Base-by-base conservation (phyloP, 1,284 basidiomycete genomes). In the Irpex sp. region DNA sequence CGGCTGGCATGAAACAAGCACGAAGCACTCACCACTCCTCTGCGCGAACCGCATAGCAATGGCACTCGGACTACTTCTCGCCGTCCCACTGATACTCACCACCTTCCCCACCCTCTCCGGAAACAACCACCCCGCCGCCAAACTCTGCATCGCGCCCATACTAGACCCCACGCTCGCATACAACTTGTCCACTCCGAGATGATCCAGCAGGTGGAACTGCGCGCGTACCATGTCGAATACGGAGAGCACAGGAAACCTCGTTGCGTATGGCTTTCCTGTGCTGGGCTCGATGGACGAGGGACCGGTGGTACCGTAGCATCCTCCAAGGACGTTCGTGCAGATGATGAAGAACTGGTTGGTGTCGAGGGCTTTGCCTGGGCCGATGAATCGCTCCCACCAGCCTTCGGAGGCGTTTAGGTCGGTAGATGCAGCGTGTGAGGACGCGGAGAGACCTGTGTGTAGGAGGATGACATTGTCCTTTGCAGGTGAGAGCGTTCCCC, bases 361-460 rank as follows among this genome's bases (percentile, higher is more conserved):
- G 78, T 99, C 97, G 39, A 99, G 81, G 3, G 95, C 87, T 70
- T 90, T 93, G 62, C 94, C 94, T 1, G 96, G 95, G 0, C 97
- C 96, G 64, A 99, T 94, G 76, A 98, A 99, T 68, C 91, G 91
- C 75, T 99, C 92, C 96, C 96, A 99, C 97, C 96, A 99, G 5
- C 97, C 96, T 21, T 88, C 83, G 0, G 91, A 78, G 0, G 93
- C 86, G 67, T 97, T 98, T 10, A 82, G 75, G 2, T 81, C 73
- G 0, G 91, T 91, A 10, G 91, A 91, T 0, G 95, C 95, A 1
- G 97, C 96, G 76, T 99, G 96, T 0, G 94, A 97, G 2, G 93
- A 96, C 0, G 96, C 96, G 2, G 92, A 95, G 2, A 99, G 82
- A 23, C 96, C 96, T 0, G 96, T 99, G 71, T 98, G 96, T 3